Percentiles rank a stretch among this genome's conserved stretches.
These are phyloP conservation scores for Pseudogymnoascus sp. DNA, from an alignment of 2,329 filamentous ascomycete genomes.

Conservation along the genomic window DNA sequence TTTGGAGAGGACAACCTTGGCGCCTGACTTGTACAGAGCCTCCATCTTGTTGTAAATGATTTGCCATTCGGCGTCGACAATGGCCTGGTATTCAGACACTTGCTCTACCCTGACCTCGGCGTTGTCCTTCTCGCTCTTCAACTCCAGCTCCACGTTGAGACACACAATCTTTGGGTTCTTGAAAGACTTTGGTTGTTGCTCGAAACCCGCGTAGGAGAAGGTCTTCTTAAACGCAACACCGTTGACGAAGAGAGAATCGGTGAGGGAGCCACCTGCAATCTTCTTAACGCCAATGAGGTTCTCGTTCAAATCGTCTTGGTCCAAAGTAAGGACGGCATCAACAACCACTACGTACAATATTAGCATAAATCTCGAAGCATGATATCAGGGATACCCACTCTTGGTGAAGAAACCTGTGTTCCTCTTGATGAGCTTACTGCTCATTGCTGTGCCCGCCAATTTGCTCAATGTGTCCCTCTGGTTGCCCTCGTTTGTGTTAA, in stretches of 20 bases:
- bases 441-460: conserved; percentile 94
- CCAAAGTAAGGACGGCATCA: conserved; percentile 86
- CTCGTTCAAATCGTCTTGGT: conserved; percentile 95
- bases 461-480: conserved; percentile 82
- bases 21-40: conserved; percentile 84
- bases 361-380: conserved; percentile 21
- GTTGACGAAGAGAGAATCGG: conserved; percentile 94
- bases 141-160: conserved; percentile 92
- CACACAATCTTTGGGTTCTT: conserved; percentile 92
- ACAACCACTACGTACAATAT: conserved; percentile 70
- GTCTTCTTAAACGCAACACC: conserved; percentile 99
- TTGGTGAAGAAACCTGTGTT: conserved; percentile 97
- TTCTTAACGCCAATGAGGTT: conserved; percentile 98
- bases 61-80: conserved; percentile 98
- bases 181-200: conserved; percentile 97
- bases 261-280: conserved; percentile 89
- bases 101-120: conserved; percentile 97
- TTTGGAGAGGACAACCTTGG: conserved; percentile 95
- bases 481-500: conserved; percentile 74
- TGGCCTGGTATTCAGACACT: conserved; percentile 97
- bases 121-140: conserved; percentile 99
- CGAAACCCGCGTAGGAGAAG: conserved; percentile 97
- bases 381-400: conserved; percentile 49
- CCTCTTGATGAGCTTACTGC: conserved; percentile 96
- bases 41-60: conserved; percentile 99